These are phyloP conservation scores for Irpex rosettiformis DNA, from an alignment of 1,284 basidiomycete genomes.

Conservation along the genomic window DNA sequence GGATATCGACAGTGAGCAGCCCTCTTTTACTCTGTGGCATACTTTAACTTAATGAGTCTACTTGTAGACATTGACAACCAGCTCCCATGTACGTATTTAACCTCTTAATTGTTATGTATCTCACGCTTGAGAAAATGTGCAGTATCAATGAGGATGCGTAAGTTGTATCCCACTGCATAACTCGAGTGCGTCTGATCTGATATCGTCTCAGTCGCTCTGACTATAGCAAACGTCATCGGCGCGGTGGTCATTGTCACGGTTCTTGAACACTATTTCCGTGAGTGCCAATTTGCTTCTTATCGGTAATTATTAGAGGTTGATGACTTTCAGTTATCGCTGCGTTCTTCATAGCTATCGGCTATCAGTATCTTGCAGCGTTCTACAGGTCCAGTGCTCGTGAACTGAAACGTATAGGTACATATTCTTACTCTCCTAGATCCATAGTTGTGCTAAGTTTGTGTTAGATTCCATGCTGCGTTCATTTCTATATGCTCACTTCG, in stretches of 20 bases:
- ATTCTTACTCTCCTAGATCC: constrained; percentile 17
- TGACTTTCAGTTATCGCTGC: constrained; percentile 45
- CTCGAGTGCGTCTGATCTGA: not conserved
- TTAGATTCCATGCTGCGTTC: constrained; percentile 65
- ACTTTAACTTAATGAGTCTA: not conserved
- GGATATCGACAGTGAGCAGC: constrained; percentile 51
- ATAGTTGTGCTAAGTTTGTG: constrained; percentile 9
- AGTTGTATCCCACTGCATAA: constrained; percentile 21
- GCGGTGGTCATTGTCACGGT: constrained; percentile 66
- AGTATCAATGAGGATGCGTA: constrained; percentile 66
- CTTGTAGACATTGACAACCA: constrained; percentile 57
- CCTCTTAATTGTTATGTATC: constrained; percentile 12
- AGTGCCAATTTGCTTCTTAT: constrained; percentile 19
- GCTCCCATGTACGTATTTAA: constrained; percentile 39
- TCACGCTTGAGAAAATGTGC: not conserved
- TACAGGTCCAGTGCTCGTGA: constrained; percentile 70
- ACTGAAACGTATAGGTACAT: constrained; percentile 61
- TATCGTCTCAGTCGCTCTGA: constrained; percentile 40
- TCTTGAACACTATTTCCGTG: constrained; percentile 69
- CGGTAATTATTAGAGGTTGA: not conserved
- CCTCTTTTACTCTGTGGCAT: not conserved
- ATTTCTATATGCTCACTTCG: constrained; percentile 76
- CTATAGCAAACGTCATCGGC: constrained; percentile 50
- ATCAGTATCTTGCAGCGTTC: constrained; percentile 55
- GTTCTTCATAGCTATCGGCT: constrained; percentile 44